phyloP scores from a whole-genome alignment of 352 stramenopile genomes.

The Pythium dissimile region DNA sequence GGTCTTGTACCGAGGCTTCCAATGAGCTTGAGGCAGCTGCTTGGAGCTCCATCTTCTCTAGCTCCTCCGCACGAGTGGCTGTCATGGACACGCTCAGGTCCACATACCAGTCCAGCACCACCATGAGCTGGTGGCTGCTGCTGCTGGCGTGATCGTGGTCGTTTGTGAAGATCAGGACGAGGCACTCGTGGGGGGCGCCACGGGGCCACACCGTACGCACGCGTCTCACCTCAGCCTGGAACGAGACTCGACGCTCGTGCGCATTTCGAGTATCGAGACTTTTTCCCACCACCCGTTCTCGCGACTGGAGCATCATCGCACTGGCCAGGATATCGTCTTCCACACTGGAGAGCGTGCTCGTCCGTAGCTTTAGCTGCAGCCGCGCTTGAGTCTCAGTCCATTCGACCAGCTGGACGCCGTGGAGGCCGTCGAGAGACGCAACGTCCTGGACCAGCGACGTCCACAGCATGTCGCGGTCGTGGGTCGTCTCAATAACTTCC shows the following conservation, averaged over 20 bases:
- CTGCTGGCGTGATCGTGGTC: no score
- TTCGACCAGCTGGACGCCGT: background rate
- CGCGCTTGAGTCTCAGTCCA: background rate
- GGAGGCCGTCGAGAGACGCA: background rate
- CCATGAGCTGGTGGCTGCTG: background rate
- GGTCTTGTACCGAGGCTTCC: conserved; percentile 2
- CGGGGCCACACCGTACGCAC: background rate
- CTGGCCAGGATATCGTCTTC: conserved; percentile 9
- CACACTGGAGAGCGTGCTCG: conserved; percentile 3
- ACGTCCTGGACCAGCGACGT: background rate
- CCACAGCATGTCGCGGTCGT: background rate
- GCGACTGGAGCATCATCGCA: background rate
- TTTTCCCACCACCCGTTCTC: no score
- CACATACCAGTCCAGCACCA: background rate
- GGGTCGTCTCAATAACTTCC: background rate
- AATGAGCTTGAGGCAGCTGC: background rate
- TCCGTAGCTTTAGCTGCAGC: background rate
- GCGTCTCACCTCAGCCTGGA: background rate
- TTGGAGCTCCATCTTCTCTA: conserved; percentile 8
- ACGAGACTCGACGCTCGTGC: background rate
- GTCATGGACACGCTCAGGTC: background rate
- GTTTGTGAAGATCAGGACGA: conserved; percentile 2
- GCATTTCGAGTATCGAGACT: background rate
- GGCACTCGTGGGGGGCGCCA: background rate
- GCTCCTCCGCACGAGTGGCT: background rate